A percentile compares a stretch with the other conserved stretches of the same genome.
Conservation (phyloP, 192 early-diverging fungal species). For the Cladochytrium replicatum region DNA sequence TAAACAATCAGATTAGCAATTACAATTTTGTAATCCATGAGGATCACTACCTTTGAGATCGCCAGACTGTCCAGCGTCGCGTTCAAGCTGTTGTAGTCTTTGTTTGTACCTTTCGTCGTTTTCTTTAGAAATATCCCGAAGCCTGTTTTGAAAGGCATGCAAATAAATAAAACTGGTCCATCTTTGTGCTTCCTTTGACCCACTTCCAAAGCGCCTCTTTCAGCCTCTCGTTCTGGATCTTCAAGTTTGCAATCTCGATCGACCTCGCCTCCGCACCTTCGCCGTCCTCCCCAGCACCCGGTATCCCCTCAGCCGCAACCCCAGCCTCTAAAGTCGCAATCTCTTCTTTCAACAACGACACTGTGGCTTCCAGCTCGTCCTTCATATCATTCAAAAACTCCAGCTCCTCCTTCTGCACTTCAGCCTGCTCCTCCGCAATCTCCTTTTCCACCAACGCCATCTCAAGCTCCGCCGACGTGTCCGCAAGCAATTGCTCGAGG, state of each 20-base stretch:
- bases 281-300: neutral
- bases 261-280: neutral
- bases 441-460: slow-evolving; percentile 84
- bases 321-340: slow-evolving; percentile 23
- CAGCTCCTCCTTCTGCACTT: slow-evolving; percentile 63
- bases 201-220: slow-evolving; percentile 73
- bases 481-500: slow-evolving; percentile 57
- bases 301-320: slow-evolving; percentile 1
- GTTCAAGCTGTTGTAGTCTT: slow-evolving; percentile 59
- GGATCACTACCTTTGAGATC: slow-evolving; percentile 52
- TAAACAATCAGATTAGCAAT: slow-evolving; percentile 1
- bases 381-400: slow-evolving; percentile 64
- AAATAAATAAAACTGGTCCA: neutral
- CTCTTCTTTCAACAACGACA: slow-evolving; percentile 60
- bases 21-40: neutral
- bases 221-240: slow-evolving; percentile 76
- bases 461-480: slow-evolving; percentile 70
- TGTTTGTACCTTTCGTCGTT: slow-evolving; percentile 56
- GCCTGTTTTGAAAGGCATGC: too few species aligned
- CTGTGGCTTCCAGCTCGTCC: slow-evolving; percentile 61
- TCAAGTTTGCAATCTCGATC: slow-evolving; percentile 55
- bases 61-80: slow-evolving; percentile 48
- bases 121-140: slow-evolving; percentile 69
- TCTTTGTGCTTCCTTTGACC: neutral
- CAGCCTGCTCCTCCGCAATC: slow-evolving; percentile 79